Conservation (phyloP, 345 rosid species). For the Sisymbrium irio region DNA sequence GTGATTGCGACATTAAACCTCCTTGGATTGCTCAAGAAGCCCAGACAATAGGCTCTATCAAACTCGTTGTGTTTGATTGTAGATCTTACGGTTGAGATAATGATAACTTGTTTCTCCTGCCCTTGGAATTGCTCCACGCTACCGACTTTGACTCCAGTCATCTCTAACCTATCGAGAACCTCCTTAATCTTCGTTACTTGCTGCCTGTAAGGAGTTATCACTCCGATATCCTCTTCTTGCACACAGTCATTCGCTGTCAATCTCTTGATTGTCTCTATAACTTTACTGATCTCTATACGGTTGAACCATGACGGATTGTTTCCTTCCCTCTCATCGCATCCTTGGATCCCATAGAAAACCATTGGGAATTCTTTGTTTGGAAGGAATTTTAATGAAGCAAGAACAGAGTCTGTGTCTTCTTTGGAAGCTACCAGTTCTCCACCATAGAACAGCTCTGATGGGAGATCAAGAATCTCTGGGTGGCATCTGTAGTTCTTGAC, state of each 20-base stretch:
- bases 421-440: constrained; percentile 78
- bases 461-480: constrained; percentile 79
- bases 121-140: constrained; percentile 99
- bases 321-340: constrained; percentile 97
- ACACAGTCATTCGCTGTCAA: constrained; percentile 47
- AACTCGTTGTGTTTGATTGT: constrained; percentile 77
- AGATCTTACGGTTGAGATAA: constrained; percentile 85
- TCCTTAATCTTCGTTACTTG: constrained; percentile 78
- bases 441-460: constrained; percentile 72
- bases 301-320: constrained; percentile 95
- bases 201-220: constrained; percentile 90
- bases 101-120: constrained; percentile 76
- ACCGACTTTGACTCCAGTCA: constrained; percentile 75
- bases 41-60: constrained; percentile 63
- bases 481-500: constrained; percentile 80
- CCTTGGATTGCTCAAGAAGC: constrained; percentile 82
- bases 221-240: constrained; percentile 65
- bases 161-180: constrained; percentile 58
- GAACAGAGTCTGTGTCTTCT: constrained; percentile 51
- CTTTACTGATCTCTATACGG: constrained; percentile 87
- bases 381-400: constrained; percentile 41
- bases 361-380: constrained; percentile 76
- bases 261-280: constrained; percentile 57
- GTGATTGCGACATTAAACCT: constrained; percentile 91
- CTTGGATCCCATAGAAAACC: constrained; percentile 86